Evolutionary conservation across 208 protist genomes (phyloP).

Genomic region (Wallacemonas sp.): DNA sequence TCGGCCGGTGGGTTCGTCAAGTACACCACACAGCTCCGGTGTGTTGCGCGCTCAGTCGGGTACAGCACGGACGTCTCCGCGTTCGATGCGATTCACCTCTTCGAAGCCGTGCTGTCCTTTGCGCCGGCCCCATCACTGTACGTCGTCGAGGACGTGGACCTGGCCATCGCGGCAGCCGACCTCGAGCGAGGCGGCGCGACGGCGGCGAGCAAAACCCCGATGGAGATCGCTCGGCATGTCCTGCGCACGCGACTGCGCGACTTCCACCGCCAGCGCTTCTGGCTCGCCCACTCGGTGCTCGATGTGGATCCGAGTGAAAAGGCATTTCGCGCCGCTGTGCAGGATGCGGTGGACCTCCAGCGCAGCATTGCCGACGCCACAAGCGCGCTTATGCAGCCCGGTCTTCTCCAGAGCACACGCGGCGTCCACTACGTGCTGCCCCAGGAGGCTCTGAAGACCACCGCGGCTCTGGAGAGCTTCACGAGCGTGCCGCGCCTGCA

Average conservation of each 20-base stretch:
- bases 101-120: constrained; percentile 60
- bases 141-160: constrained; percentile 27
- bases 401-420: constrained; percentile 79
- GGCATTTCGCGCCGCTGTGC: constrained; percentile 55
- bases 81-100: constrained; percentile 78
- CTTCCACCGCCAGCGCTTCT: constrained; percentile 78
- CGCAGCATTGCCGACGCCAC: constrained; percentile 66
- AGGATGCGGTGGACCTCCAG: constrained; percentile 65
- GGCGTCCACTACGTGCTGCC: constrained; percentile 80
- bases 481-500: constrained; percentile 55
- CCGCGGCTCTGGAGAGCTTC: constrained; percentile 76
- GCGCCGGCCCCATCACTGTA: constrained; percentile 36
- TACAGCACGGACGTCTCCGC: constrained; percentile 84
- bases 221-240: not conserved
- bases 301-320: constrained; percentile 80
- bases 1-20: constrained; percentile 26
- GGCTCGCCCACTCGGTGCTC: constrained; percentile 64
- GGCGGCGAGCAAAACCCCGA: constrained; percentile 15
- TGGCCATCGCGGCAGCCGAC: constrained; percentile 7
- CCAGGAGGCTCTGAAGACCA: constrained; percentile 59
- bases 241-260: constrained; percentile 37
- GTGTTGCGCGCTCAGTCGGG: constrained; percentile 58
- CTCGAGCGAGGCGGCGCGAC: constrained; percentile 10
- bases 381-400: constrained; percentile 80
- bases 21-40: constrained; percentile 44